Percentiles rank a stretch among this genome's conserved stretches.
Conservation (phyloP, 106 monocot species). For the Dioscorea alata region DNA sequence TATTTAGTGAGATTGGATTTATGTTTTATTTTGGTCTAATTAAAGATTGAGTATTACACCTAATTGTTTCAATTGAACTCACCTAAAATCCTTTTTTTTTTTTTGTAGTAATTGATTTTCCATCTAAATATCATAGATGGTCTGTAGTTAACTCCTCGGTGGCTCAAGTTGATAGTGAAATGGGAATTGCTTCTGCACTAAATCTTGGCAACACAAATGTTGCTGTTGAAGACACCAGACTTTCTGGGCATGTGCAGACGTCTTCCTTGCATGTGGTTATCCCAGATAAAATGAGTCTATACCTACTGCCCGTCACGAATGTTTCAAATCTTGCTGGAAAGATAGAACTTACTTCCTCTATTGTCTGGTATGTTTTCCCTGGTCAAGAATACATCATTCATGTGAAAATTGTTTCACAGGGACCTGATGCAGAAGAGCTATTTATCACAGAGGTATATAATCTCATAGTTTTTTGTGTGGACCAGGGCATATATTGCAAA, state of each 20-base stretch:
- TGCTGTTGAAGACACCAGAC: conserved; percentile 83
- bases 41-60: too few species aligned
- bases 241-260: conserved; percentile 78
- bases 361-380: conserved; percentile 71
- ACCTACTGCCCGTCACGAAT: conserved; percentile 47
- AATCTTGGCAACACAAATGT: conserved; percentile 62
- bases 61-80: too few species aligned
- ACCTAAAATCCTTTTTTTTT: neutral
- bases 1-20: too few species aligned
- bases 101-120: conserved; percentile 73
- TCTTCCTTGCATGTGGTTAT: conserved; percentile 82
- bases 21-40: too few species aligned
- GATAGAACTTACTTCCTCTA: conserved; percentile 26
- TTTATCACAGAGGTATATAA: conserved; percentile 72
- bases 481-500: too few species aligned
- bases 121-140: conserved; percentile 84
- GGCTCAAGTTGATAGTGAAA: conserved; percentile 50
- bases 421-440: conserved; percentile 60
- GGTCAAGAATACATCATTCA: conserved; percentile 68
- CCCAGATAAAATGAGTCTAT: conserved; percentile 55
- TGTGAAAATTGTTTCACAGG: conserved; percentile 58
- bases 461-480: too few species aligned
- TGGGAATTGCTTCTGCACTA: conserved; percentile 49
- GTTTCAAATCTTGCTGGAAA: conserved; percentile 28
- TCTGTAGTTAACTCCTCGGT: conserved; percentile 60